Percentiles rank a stretch among this genome's conserved stretches.
Conservation (phyloP, 2,329 filamentous ascomycete genomes). For the Escovopsis sp. region DNA sequence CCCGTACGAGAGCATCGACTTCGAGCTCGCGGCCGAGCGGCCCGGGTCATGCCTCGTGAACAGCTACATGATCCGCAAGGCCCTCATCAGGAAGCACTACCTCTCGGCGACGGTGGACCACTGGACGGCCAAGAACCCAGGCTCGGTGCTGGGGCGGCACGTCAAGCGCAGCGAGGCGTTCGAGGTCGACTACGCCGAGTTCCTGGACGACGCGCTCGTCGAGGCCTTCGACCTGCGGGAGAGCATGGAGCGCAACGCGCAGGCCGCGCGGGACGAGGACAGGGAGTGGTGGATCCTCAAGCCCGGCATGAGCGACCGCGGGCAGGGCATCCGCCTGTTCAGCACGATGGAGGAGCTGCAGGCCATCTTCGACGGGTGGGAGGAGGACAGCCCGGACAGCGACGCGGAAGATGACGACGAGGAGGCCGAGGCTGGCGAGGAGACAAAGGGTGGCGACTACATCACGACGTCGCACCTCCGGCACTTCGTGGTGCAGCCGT, state of each 20-base stretch:
- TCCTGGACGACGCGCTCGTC: slow-evolving; percentile 80
- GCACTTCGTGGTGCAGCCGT: slow-evolving; percentile 91
- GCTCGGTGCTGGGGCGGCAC: slow-evolving; percentile 51
- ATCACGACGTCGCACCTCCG: slow-evolving; percentile 83
- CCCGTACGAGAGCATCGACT: slow-evolving; percentile 79
- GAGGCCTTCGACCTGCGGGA: slow-evolving; percentile 80
- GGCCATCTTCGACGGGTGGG: slow-evolving; percentile 83
- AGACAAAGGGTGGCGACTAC: slow-evolving; percentile 25
- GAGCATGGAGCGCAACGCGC: slow-evolving; percentile 54
- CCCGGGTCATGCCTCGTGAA: slow-evolving; percentile 56
- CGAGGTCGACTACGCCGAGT: slow-evolving; percentile 93
- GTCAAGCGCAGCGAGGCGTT: slow-evolving; percentile 73
- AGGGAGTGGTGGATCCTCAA: slow-evolving; percentile 96
- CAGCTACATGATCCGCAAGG: slow-evolving; percentile 90
- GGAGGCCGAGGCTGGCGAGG: slow-evolving; percentile 13
- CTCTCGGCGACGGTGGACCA: slow-evolving; percentile 68
- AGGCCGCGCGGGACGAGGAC: slow-evolving; percentile 12
- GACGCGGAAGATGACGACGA: slow-evolving; percentile 48
- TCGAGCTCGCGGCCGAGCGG: slow-evolving; percentile 54
- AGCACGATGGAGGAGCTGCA: slow-evolving; percentile 72
- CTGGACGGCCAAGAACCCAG: slow-evolving; percentile 74
- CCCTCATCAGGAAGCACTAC: slow-evolving; percentile 91
- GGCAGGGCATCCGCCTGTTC: slow-evolving; percentile 85
- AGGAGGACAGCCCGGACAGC: slow-evolving; percentile 49
- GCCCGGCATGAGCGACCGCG: slow-evolving; percentile 92